Evolutionary conservation across 306 rosid species (phyloP).

Genomic region (Boehmeria nivea): DNA sequence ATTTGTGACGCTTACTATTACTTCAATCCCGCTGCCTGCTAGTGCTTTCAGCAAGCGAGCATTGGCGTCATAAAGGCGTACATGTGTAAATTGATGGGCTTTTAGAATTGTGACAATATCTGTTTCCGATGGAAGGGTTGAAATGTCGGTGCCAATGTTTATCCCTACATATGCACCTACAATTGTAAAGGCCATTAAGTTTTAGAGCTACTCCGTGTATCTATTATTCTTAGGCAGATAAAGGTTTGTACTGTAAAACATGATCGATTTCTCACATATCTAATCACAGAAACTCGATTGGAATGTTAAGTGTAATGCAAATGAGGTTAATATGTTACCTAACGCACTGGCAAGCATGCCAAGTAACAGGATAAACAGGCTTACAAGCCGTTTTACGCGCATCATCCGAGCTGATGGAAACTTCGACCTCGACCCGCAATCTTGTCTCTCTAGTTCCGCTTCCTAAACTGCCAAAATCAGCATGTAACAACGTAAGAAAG

Average conservation of each 20-base stretch:
- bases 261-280: too few relatives aligned
- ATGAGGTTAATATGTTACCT: slow-evolving; percentile 63
- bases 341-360: slow-evolving; percentile 39
- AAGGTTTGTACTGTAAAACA: too few relatives aligned
- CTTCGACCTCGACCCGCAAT: slow-evolving; percentile 25
- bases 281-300: neutral
- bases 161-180: slow-evolving; percentile 89
- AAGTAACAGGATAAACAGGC: slow-evolving; percentile 44
- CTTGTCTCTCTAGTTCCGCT: slow-evolving; percentile 8
- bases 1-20: slow-evolving; percentile 67
- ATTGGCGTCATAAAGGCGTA: slow-evolving; percentile 74
- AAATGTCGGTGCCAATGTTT: slow-evolving; percentile 69
- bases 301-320: neutral
- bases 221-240: too few relatives aligned
- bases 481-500: neutral
- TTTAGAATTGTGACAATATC: slow-evolving; percentile 58
- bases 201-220: too few relatives aligned
- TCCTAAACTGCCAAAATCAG: slow-evolving; percentile 23
- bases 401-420: slow-evolving; percentile 39
- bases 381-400: slow-evolving; percentile 38
- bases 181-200: too few relatives aligned
- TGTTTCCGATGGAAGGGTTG: slow-evolving; percentile 65
- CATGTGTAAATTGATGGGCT: slow-evolving; percentile 64
- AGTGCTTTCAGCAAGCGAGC: slow-evolving; percentile 70
- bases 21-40: slow-evolving; percentile 63